Base-by-base conservation (phyloP, 108 stramenopile genomes). In the Pseudonitzschia pungens region DNA sequence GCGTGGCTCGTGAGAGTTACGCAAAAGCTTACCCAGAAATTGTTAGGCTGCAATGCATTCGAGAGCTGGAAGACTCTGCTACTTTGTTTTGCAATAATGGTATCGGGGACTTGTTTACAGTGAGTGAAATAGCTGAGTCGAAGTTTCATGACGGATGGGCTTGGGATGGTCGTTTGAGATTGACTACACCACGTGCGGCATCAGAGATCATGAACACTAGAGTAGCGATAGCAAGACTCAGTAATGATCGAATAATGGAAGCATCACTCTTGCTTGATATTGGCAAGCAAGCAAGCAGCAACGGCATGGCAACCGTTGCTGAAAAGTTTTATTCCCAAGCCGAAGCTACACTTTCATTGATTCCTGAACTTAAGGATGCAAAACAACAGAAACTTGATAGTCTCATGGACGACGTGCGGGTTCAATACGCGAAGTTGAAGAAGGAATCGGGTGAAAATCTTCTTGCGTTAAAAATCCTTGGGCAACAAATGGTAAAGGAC, bases 371-470 rank as follows among this genome's bases (percentile, higher is more conserved):
- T 76, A 60, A 70, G 56, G 56, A 53, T 45, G 65, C 31, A 0
- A 55, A 52, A 15, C 58, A 76, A 53, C 20, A 54, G 66, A 69
- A 77, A 31, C 51, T 85, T 12, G 26, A 36, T 27, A 48, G 41
- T n/a, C 52, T 83, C 22, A 59, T 84, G 10, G 67, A 81, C 40
- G 75, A 81, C 9, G 78, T 89, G 8, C 79, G 84, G 54, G 41
- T 91, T 24, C 89, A 96, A 57, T 44, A 88, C 27, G 95, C 95
- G 28, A 93, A 93, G 65, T 74, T 96, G 57, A 90, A 93, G 78
- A 77, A 86, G 71, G 81, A 75, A 11, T 59, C 66, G 9, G 91
- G 91, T 2, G 77, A 89, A 52, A 77, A 82, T 52, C 78, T 70
- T 29, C 68, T 76, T 20, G 95, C 92, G 14, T 73, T 96, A 41